Conservation (phyloP, 2,329 filamentous ascomycete genomes). For the Fusarium armeniacum region DNA sequence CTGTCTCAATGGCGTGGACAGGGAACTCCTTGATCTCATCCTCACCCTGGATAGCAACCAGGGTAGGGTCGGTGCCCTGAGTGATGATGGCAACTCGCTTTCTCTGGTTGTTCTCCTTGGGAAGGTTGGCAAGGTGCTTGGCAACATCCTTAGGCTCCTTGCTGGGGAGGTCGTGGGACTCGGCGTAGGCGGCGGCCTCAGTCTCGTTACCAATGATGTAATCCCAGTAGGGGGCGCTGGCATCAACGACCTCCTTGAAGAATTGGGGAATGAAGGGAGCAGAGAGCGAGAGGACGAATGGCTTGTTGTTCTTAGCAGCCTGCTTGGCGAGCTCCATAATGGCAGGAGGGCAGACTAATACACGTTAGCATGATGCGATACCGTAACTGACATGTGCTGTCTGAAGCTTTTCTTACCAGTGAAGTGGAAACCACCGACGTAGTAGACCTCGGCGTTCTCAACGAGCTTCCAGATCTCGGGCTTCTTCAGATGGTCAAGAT, state of each 20-base stretch:
- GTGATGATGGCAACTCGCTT: slow-evolving; percentile 92
- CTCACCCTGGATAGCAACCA: slow-evolving; percentile 82
- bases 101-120: slow-evolving; percentile 90
- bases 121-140: slow-evolving; percentile 85
- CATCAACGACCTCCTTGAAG: slow-evolving; percentile 96
- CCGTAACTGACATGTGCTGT: background rate
- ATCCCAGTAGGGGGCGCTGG: slow-evolving; percentile 91
- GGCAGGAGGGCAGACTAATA: slow-evolving; percentile 84
- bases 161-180: slow-evolving; percentile 80
- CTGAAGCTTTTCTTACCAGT: slow-evolving; percentile 65
- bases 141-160: slow-evolving; percentile 88
- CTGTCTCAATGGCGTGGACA: slow-evolving; percentile 82
- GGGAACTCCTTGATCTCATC: slow-evolving; percentile 80
- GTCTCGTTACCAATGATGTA: slow-evolving; percentile 98
- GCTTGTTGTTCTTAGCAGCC: slow-evolving; percentile 90
- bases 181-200: slow-evolving; percentile 89
- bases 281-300: slow-evolving; percentile 90
- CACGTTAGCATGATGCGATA: slow-evolving; percentile 21
- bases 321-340: slow-evolving; percentile 92
- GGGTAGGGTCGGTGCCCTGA: slow-evolving; percentile 91
- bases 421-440: slow-evolving; percentile 96
- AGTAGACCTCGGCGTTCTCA: slow-evolving; percentile 89
- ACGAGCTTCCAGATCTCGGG: slow-evolving; percentile 93
- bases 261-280: slow-evolving; percentile 97
- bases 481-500: slow-evolving; percentile 91